Base-by-base conservation (phyloP, 2,329 filamentous ascomycete species). In the Aspergillus novoparasiticus region DNA sequence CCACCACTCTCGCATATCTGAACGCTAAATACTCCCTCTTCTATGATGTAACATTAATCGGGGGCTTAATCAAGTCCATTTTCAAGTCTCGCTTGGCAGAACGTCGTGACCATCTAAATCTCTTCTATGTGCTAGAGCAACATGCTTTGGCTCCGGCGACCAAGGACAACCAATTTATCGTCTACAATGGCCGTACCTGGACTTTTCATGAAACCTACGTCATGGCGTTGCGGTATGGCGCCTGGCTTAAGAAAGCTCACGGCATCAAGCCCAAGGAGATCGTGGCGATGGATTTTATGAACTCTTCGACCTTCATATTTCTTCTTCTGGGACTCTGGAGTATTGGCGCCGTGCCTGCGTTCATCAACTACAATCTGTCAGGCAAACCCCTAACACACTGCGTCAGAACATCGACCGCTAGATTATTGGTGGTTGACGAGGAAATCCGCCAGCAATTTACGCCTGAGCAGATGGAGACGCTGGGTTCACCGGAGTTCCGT, bases 301-400 rank as follows among this genome's bases (percentile, higher is more conserved):
- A 96, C 74, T 91, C 88, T 46, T 88, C 92, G n/a, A 84, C 85
- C 3, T 94, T 93, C 71, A 72, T 94, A 32, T 91, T 94, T 73
- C 66, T 96, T 10, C 87, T 89, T 84, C 82, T 94, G 60, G 93
- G 89, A 0, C 78, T 96, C 36, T 96, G 92, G 92, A 87, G 89
- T 34, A 87, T 96, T 63, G 93, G 93, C 12, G 93, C 91, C 0
- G 88, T 88, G 61, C 92, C 93, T 0, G 93, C 93, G 0, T 92
- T 95, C 70, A 90, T 96, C 79, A 97, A 97, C 78, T 94, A 94
- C 78, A 95, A 95, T 73, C 80, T 96, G 56, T 84, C 85, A 0
- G 89, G 88, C 14, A 86, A 89, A 32, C 84, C 92, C 0, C 81
- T 97, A 65, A 76, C 86, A 3, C 93, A 97, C 77, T 94, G 91